Base-by-base conservation (phyloP, 306 rosid genomes). In the Dalbergia cultrata region DNA sequence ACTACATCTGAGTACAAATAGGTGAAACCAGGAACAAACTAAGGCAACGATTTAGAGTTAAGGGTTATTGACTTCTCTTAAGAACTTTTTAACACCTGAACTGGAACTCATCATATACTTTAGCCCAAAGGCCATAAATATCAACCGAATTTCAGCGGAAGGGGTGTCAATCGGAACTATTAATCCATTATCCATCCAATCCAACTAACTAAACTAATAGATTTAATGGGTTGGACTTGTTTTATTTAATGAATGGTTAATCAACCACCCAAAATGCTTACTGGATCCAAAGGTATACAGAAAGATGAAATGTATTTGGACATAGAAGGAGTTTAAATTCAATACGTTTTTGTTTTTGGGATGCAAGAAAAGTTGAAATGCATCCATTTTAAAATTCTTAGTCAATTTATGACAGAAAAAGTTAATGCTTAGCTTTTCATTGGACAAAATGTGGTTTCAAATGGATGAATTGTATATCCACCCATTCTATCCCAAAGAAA, bases 201-300 rank as follows among this genome's bases (percentile, higher is more conserved):
- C 31, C 31, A 26, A 26, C 31, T 26, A 26, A 26, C 31, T 52
- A 52, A 16, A 52, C 5, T 52, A 49, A 64, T 43, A 74, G 61
- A 19, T 58, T 59, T 59, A 26, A 58, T 21, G 58, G 66, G 62
- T 43, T 74, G 58, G 31, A 70, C 31, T 65, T 12, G 50, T 73
- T 35, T 41, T 13, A 9, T 35, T 21, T 8, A 57, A 41, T 60
- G 69, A 18, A 33, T 19, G 58, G 72, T 67, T 50, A 50, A 11
- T 26, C 41, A 50, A 72, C 22, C 56, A 71, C 64, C 78, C 21
- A 52, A 71, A 71, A 50, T 39, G 63, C 64, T 63, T 63, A 63
- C 10, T 26, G 41, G 67, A 56, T 49, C 41, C 14, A 3, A 16
- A 39, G 17, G 49, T 35, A 54, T 60, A 63, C 62, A 64, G n/a